Evolutionary conservation across 2,329 filamentous ascomycete species (phyloP).

Genomic region (Fusarium secorum): DNA sequence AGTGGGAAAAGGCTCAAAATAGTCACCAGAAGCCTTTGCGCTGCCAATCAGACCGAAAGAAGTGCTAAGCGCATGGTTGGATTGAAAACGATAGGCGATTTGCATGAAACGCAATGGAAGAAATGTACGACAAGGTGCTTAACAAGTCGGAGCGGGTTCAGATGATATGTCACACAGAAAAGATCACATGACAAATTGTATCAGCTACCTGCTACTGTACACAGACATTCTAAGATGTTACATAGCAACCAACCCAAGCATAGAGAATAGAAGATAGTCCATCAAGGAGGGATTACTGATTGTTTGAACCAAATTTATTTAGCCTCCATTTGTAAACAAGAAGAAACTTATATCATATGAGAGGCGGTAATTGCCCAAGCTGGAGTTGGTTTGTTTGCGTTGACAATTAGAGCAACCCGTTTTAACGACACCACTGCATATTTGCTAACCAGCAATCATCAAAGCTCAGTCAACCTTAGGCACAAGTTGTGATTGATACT

Average conservation of each 20-base stretch:
- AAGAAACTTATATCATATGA: not conserved
- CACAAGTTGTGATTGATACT: not conserved
- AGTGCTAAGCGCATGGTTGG: not conserved
- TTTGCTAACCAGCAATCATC: not conserved
- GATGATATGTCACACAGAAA: not conserved
- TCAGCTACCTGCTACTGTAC: too few relatives aligned
- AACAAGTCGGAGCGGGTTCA: fast-evolving
- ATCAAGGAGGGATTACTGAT: not conserved
- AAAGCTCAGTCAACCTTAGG: fast-evolving
- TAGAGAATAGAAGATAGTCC: not conserved
- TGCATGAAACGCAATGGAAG: fast-evolving
- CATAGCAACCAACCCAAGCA: not conserved
- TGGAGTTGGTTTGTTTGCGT: too few relatives aligned
- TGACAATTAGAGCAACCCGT: not conserved
- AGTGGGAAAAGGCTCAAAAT: not conserved
- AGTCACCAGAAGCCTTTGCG: not conserved
- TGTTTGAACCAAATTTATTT: not conserved
- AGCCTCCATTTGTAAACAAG: too few relatives aligned
- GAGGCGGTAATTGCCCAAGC: not conserved
- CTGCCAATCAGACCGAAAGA: not conserved
- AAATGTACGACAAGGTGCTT: not conserved
- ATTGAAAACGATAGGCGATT: fast-evolving
- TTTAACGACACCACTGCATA: too few relatives aligned
- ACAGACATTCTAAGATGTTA: not conserved
- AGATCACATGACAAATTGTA: not conserved